phyloP scores from a whole-genome alignment of 306 rosid genomes.

The Quillaja saponaria region DNA sequence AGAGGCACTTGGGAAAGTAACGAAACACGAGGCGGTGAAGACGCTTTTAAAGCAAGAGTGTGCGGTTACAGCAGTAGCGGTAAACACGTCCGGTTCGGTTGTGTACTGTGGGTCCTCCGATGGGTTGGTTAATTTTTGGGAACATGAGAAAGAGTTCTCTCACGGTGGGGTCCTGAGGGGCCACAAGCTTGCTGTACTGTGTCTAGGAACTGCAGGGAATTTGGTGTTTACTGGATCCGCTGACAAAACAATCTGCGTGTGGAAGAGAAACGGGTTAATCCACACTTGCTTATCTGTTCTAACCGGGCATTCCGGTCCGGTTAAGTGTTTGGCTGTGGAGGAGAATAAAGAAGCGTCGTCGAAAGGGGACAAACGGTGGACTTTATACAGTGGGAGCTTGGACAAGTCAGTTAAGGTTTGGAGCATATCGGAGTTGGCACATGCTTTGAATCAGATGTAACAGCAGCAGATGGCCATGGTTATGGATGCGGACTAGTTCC shows the following conservation, averaged over 20 bases:
- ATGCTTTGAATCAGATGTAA: conserved; percentile 30
- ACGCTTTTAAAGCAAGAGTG: conserved; percentile 76
- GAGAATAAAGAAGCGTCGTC: conserved; percentile 36
- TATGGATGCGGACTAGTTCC: conserved; percentile 46
- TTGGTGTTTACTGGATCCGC: conserved; percentile 80
- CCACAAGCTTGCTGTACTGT: conserved; percentile 76
- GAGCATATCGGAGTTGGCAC: conserved; percentile 56
- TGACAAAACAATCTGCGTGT: conserved; percentile 79
- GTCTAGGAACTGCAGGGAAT: conserved; percentile 59
- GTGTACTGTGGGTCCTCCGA: conserved; percentile 84
- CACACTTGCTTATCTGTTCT: conserved; percentile 79
- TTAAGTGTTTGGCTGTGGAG: conserved; percentile 81
- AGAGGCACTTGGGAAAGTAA: conserved; percentile 42
- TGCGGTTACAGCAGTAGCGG: conserved; percentile 76
- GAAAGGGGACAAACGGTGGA: conserved; percentile 48
- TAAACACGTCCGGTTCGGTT: conserved; percentile 42
- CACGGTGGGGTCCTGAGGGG: conserved; percentile 83
- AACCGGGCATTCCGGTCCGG: conserved; percentile 83
- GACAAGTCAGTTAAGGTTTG: conserved; percentile 94
- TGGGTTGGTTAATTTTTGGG: conserved; percentile 83
- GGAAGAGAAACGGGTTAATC: conserved; percentile 62
- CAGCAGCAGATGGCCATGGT: conserved; percentile 12
- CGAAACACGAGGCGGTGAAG: conserved; percentile 50
- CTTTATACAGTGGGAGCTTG: conserved; percentile 84
- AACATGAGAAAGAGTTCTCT: conserved; percentile 41